Base-by-base conservation (phyloP, 768 basidiomycete species). In the Pisolithus microcarpus region DNA sequence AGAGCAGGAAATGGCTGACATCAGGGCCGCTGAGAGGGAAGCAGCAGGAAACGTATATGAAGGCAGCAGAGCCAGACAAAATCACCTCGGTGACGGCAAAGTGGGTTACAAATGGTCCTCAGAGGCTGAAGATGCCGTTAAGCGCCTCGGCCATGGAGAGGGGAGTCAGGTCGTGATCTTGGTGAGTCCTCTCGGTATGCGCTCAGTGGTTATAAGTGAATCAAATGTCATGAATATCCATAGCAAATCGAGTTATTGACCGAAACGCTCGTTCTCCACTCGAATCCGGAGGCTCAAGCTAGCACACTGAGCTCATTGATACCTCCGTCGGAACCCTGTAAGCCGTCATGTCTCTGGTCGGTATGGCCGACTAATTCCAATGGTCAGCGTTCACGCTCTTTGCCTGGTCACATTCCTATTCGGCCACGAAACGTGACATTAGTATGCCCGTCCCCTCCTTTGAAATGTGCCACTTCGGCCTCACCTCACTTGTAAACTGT, bases 1-100 rank as follows among this genome's bases (percentile, higher is more conserved):
- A 30, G 94, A 97, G 67, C 78, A 82, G 53, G 92, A 94, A 64
- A 75, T 95, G 54, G 85, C 77, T 0, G 82, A 85, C 49, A 76
- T 95, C 52, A 80, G 77, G 44, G 78, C 81, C 1, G 88, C 89
- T 3, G 94, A 95, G 63, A 74, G 80, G n/a, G 70, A 74, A 50
- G 75, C 75, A 50, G 75, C 75, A 8, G 76, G 72, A 46, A 69
- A 67, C 44, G 63, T 65, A 1, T 85, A 84, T 56, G 76, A 80
- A 53, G 84, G 82, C 7, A 84, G 79, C 56, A 72, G 74, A 26
- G 73, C 71, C 3, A 71, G 81, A 55, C 67, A 70, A 52, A 81
- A 72, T 56, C 83, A 81, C 55, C 66, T 85, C 16, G 80, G 81
- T 0, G 67, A 77, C 10, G 76, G 74, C 7, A 52, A 58, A 9